These are phyloP conservation scores for Botryotinia narcissicola DNA, from an alignment of 2,329 filamentous ascomycete species.

Conservation along the genomic window DNA sequence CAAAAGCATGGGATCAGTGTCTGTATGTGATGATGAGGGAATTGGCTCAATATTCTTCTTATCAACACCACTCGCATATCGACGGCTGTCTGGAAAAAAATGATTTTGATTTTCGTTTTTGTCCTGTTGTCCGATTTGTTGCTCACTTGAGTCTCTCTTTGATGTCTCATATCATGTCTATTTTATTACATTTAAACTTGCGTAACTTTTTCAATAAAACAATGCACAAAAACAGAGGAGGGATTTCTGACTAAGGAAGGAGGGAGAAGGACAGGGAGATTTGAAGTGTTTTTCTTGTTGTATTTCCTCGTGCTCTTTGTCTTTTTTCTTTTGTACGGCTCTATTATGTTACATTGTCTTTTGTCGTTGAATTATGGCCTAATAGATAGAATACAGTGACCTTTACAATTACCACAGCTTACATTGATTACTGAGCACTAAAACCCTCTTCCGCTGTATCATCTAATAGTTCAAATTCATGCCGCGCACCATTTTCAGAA, in stretches of 20 bases:
- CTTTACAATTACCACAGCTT: neutral
- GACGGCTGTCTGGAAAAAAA: neutral
- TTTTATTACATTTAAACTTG: neutral
- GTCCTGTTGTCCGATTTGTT: neutral
- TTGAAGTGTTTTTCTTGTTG: neutral
- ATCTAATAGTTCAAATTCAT: slow-evolving; percentile 1
- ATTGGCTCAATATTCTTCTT: too few species aligned
- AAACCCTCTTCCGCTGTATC: neutral
- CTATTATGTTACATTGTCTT: slow-evolving; percentile 1
- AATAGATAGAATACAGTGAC: neutral
- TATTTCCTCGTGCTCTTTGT: neutral
- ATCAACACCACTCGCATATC: neutral
- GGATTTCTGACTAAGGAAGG: neutral
- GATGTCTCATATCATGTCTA: neutral
- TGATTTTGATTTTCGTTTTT: neutral
- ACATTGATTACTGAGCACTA: neutral
- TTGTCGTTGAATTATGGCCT: neutral
- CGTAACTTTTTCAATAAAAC: neutral
- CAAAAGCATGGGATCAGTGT: neutral
- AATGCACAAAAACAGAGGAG: neutral
- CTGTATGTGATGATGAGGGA: too few species aligned
- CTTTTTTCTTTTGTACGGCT: too few species aligned
- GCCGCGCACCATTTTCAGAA: slow-evolving; percentile 26
- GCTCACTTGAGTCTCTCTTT: neutral
- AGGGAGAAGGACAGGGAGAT: rapidly evolving